Conservation (phyloP, 2,329 filamentous ascomycete species). For the Myriosclerotinia curreyana region DNA sequence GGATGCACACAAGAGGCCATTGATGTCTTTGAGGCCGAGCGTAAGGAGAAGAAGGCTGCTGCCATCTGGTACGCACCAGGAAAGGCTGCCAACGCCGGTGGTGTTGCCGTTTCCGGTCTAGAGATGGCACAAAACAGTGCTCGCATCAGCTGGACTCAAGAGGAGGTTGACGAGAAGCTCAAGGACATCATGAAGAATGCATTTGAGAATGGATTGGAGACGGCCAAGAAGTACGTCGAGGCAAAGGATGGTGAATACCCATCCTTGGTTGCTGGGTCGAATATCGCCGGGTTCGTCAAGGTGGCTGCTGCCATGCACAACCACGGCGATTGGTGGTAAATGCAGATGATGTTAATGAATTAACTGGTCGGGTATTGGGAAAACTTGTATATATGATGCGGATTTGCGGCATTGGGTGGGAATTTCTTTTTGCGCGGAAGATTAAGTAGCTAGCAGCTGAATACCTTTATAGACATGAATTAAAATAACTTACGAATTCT, state of each 20-base stretch:
- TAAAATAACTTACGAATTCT: background rate
- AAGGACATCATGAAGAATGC: conserved; percentile 93
- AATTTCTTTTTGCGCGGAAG: background rate
- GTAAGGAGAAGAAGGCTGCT: conserved; percentile 63
- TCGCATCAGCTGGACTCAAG: conserved; percentile 77
- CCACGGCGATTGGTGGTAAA: conserved; percentile 87
- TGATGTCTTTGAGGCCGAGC: conserved; percentile 80
- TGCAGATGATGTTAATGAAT: conserved; percentile 17
- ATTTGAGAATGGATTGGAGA: conserved; percentile 85
- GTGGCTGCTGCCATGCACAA: conserved; percentile 91
- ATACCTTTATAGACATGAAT: background rate
- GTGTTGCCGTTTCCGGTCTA: conserved; percentile 93
- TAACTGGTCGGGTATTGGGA: background rate
- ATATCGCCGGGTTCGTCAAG: conserved; percentile 98
- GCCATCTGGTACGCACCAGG: conserved; percentile 95
- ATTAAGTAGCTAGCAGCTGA: background rate
- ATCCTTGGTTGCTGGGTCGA: conserved; percentile 86
- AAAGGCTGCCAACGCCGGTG: conserved; percentile 96
- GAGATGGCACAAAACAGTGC: conserved; percentile 99
- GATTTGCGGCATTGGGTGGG: conserved; percentile 10
- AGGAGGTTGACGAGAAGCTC: conserved; percentile 89
- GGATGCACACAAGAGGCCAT: conserved; percentile 96
- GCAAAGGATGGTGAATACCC: conserved; percentile 79
- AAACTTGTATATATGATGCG: conserved; percentile 17
- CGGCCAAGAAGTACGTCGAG: conserved; percentile 83